phyloP scores from a whole-genome alignment of 441 rosid genomes.

The Euphorbia neoarborescens region DNA sequence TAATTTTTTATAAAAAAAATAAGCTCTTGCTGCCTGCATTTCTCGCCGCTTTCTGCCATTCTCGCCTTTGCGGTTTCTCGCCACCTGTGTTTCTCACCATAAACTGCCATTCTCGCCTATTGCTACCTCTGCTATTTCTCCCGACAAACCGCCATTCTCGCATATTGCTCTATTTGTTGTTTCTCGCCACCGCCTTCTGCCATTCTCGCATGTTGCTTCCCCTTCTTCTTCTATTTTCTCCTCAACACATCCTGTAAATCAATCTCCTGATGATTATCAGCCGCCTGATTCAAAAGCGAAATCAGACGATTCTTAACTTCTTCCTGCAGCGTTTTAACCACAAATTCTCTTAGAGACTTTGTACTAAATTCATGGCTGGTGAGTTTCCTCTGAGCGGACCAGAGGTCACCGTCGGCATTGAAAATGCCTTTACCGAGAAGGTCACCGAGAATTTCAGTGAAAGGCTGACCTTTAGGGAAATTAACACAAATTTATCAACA shows the following conservation, averaged over 20 bases:
- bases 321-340: slow-evolving; percentile 34
- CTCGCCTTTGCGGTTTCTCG: too few relatives aligned
- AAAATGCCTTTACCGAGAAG: slow-evolving; percentile 70
- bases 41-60: too few relatives aligned
- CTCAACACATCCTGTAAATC: slow-evolving; percentile 64
- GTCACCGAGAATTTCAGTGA: slow-evolving; percentile 66
- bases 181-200: too few relatives aligned
- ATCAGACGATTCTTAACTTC: slow-evolving; percentile 47
- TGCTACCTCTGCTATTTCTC: too few relatives aligned
- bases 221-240: too few relatives aligned
- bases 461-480: slow-evolving; percentile 72
- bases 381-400: slow-evolving; percentile 60
- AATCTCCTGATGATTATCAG: slow-evolving; percentile 16
- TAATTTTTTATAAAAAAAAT: too few relatives aligned
- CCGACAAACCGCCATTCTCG: too few relatives aligned
- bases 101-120: too few relatives aligned
- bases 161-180: too few relatives aligned
- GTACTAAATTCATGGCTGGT: slow-evolving; percentile 76
- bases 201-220: too few relatives aligned
- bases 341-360: slow-evolving; percentile 44
- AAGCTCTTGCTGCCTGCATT: too few relatives aligned
- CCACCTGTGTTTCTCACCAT: too few relatives aligned
- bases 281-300: slow-evolving; percentile 37
- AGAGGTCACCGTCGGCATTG: slow-evolving; percentile 61
- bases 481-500: slow-evolving; percentile 49